Conservation (phyloP, 768 basidiomycete genomes). For the Suillus luteus region DNA sequence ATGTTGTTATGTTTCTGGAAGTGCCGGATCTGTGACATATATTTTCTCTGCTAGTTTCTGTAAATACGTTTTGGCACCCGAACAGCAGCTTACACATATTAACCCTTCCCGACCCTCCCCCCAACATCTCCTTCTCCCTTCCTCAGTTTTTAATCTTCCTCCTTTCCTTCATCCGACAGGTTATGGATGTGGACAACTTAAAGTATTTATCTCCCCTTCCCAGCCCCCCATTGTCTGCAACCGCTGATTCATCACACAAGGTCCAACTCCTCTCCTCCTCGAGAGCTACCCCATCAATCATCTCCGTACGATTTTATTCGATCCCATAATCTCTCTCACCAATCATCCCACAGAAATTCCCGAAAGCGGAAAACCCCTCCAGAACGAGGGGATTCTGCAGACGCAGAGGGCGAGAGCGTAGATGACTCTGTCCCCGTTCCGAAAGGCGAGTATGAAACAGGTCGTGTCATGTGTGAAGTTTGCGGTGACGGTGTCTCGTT, state of each 20-base stretch:
- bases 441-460: slow-evolving; percentile 62
- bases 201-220: slow-evolving; percentile 21
- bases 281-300: slow-evolving; percentile 18
- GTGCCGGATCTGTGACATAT: slow-evolving; percentile 43
- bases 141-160: background rate
- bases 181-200: slow-evolving; percentile 23
- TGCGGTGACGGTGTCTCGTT: slow-evolving; percentile 67
- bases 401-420: slow-evolving; percentile 17
- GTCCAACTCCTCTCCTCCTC: slow-evolving; percentile 14
- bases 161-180: slow-evolving; percentile 15
- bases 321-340: slow-evolving; percentile 19
- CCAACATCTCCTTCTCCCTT: background rate
- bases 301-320: slow-evolving; percentile 23
- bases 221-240: slow-evolving; percentile 19
- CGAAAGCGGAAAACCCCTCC: slow-evolving; percentile 45
- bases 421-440: slow-evolving; percentile 22
- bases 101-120: slow-evolving; percentile 26
- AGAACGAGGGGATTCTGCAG: slow-evolving; percentile 21
- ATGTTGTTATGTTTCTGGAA: slow-evolving; percentile 42
- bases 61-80: slow-evolving; percentile 41
- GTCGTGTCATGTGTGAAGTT: slow-evolving; percentile 63
- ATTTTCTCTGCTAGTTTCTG: slow-evolving; percentile 39
- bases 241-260: slow-evolving; percentile 18
- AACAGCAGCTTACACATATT: slow-evolving; percentile 37
- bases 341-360: slow-evolving; percentile 29